These are phyloP conservation scores for Nemania sp. DNA, from an alignment of 2,329 filamentous ascomycete species.

Conservation along the genomic window DNA sequence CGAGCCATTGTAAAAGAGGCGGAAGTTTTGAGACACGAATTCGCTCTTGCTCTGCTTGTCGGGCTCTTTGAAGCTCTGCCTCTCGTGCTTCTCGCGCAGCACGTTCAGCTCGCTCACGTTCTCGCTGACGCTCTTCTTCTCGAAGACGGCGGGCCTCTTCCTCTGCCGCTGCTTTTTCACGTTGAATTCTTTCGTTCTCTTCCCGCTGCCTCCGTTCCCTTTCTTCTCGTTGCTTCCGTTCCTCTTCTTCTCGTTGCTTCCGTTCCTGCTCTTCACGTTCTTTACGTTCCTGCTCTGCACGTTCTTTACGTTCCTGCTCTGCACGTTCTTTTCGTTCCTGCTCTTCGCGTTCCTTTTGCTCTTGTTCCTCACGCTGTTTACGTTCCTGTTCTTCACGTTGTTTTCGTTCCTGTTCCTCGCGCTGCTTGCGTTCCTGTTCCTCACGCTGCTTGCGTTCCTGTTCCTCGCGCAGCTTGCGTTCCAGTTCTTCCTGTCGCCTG, in stretches of 20 bases:
- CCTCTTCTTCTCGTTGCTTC: conserved; percentile 39
- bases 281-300: conserved; percentile 41
- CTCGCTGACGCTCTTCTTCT: conserved; percentile 52
- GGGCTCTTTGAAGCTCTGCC: conserved; percentile 54
- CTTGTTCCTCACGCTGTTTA: conserved; percentile 27
- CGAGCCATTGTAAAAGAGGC: conserved; percentile 63
- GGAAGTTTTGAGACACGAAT: conserved; percentile 60
- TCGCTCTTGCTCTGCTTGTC: conserved; percentile 60
- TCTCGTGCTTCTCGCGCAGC: conserved; percentile 56
- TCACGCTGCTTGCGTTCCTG: conserved; percentile 35
- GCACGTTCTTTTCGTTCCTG: conserved; percentile 32
- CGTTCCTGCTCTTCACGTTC: conserved; percentile 45
- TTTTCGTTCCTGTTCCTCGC: conserved; percentile 45
- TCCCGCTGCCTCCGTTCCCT: conserved; percentile 37
- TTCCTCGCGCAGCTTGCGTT: conserved; percentile 39
- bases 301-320: conserved; percentile 42
- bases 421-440: conserved; percentile 32
- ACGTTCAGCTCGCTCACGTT: conserved; percentile 49
- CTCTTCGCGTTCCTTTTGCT: conserved; percentile 39
- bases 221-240: conserved; percentile 31
- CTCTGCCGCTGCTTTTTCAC: conserved; percentile 31
- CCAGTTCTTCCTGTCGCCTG: conserved; percentile 45
- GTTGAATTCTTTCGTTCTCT: conserved; percentile 41
- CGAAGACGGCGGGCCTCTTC: conserved; percentile 48
- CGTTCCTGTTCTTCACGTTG: conserved; percentile 44